These are phyloP conservation scores for Trametes versicolor DNA, from an alignment of 1,284 basidiomycete species.

Conservation along the genomic window DNA sequence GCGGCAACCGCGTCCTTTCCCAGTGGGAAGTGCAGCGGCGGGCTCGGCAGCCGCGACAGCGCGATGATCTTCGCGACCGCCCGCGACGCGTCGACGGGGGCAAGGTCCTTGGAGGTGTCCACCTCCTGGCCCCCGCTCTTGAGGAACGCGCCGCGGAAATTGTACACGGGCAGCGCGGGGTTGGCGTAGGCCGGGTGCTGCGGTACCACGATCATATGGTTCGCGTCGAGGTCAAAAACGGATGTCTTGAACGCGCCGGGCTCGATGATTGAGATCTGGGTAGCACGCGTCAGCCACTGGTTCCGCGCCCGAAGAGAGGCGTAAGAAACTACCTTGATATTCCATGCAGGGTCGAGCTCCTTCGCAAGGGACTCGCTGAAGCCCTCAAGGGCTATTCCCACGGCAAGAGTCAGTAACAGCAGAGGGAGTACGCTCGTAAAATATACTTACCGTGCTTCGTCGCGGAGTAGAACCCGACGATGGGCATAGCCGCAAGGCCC, in stretches of 20 bases:
- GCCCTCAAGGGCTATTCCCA: slow-evolving; percentile 46
- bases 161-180: slow-evolving; percentile 9
- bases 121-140: slow-evolving; percentile 15
- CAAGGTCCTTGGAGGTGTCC: slow-evolving; percentile 2
- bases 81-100: slow-evolving; percentile 16
- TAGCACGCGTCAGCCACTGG: neutral
- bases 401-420: neutral
- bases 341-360: slow-evolving; percentile 43
- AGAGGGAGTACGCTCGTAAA: neutral
- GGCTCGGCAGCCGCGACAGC: slow-evolving; percentile 15
- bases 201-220: slow-evolving; percentile 13
- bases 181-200: slow-evolving; percentile 29
- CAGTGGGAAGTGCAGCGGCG: slow-evolving; percentile 26
- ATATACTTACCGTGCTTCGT: slow-evolving; percentile 38
- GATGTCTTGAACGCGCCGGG: slow-evolving; percentile 28
- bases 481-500: slow-evolving; percentile 39
- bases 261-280: slow-evolving; percentile 21
- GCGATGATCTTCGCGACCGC: slow-evolving; percentile 19
- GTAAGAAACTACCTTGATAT: slow-evolving; percentile 42
- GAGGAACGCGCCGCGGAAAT: slow-evolving; percentile 13
- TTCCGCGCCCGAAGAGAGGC: neutral
- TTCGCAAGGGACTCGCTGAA: slow-evolving; percentile 44
- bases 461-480: slow-evolving; percentile 45
- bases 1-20: slow-evolving; percentile 20
- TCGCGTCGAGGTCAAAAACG: slow-evolving; percentile 8